A percentile compares a stretch with the other conserved stretches of the same genome.
Conservation (phyloP, 106 monocot genomes). For the Dendrobium officinale region DNA sequence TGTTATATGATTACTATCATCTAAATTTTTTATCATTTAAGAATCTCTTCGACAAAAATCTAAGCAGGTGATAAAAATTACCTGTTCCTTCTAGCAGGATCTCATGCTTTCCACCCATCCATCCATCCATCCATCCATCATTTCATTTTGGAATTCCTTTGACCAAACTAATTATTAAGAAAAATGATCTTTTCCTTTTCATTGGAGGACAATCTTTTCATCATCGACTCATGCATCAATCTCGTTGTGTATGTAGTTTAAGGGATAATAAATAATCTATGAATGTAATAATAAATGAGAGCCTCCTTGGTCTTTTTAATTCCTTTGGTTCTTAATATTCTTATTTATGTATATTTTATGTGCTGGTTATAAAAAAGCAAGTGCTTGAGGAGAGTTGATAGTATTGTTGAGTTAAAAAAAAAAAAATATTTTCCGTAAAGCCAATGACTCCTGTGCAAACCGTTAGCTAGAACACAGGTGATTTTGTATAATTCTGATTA, state of each 20-base stretch:
- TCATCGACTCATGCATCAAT: neutral
- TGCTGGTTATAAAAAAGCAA: neutral
- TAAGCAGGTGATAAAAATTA: neutral
- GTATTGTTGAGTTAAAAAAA: neutral
- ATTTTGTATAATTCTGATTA: neutral
- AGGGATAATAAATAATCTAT: neutral
- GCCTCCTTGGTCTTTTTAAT: neutral
- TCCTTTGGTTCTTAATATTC: neutral
- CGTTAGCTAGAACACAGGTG: neutral
- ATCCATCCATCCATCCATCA: neutral
- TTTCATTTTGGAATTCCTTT: neutral
- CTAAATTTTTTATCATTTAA: neutral
- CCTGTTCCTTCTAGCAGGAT: neutral
- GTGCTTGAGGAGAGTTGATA: neutral
- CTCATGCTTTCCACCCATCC: neutral
- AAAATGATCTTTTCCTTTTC: neutral
- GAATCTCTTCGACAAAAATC: neutral
- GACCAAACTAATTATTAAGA: neutral
- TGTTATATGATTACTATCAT: neutral
- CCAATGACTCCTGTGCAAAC: neutral
- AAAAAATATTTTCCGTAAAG: neutral
- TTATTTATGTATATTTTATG: neutral
- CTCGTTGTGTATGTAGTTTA: neutral
- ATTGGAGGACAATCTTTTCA: neutral
- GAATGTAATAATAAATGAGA: neutral